These are phyloP conservation scores for Gonapodya prolifera DNA, from an alignment of 192 early-diverging fungal species.

Conservation along the genomic window DNA sequence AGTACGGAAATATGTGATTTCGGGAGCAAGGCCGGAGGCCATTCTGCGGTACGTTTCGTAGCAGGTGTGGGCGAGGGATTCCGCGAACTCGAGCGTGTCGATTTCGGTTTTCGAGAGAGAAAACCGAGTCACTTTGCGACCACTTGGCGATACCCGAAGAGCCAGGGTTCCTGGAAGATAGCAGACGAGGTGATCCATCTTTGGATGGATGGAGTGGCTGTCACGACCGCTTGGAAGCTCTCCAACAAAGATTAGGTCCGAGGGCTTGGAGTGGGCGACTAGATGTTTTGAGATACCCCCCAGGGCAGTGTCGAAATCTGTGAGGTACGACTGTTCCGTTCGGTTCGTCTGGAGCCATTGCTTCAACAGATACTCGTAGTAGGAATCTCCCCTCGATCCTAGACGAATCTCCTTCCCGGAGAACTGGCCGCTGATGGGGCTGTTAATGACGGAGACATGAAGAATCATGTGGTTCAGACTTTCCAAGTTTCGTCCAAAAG, in stretches of 20 bases:
- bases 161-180: conserved; percentile 79
- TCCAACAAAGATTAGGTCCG: conserved; percentile 49
- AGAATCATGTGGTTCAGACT: not conserved
- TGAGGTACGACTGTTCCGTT: conserved; percentile 40
- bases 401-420: conserved; percentile 47
- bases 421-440: conserved; percentile 42
- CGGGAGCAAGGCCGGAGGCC: conserved; percentile 64
- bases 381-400: conserved; percentile 75
- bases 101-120: conserved; percentile 29
- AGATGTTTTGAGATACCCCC: conserved; percentile 55
- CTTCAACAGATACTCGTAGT: conserved; percentile 91
- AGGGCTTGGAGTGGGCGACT: conserved; percentile 38
- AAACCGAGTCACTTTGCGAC: conserved; percentile 18
- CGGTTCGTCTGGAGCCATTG: conserved; percentile 65
- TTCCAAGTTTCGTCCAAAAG: not conserved
- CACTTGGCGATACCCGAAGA: conserved; percentile 55
- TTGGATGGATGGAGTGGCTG: conserved; percentile 21
- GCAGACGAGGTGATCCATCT: conserved; percentile 93
- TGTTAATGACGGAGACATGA: conserved; percentile 4
- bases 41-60: conserved; percentile 64
- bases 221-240: conserved; percentile 26
- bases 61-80: conserved; percentile 56
- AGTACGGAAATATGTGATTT: conserved; percentile 66
- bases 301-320: conserved; percentile 50
- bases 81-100: conserved; percentile 58